A percentile compares a stretch with the other conserved stretches of the same genome.
These are phyloP conservation scores for Barnettozyma californica DNA, from an alignment of 805 yeast genomes.

Conservation along the genomic window DNA sequence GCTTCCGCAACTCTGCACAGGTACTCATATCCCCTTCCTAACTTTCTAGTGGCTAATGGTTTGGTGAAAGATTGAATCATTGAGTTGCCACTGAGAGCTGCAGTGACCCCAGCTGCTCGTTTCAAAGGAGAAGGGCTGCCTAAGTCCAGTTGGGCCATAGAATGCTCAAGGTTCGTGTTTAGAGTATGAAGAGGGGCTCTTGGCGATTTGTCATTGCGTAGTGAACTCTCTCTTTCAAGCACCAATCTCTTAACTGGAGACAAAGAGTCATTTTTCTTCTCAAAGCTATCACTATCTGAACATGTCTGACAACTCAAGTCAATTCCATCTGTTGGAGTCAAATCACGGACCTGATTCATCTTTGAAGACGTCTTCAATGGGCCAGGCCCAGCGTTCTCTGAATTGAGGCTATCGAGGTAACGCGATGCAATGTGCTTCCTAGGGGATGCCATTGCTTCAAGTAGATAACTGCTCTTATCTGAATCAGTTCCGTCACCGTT, in stretches of 20 bases:
- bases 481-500: not conserved
- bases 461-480: not conserved
- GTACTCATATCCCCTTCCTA: slow-evolving; percentile 61
- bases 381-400: slow-evolving; percentile 5
- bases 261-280: not conserved
- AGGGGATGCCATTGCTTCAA: not conserved
- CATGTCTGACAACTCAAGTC: not conserved
- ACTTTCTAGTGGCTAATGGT: slow-evolving; percentile 3
- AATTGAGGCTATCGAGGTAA: slow-evolving; percentile 22
- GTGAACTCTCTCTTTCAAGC: not conserved
- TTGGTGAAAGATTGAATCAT: slow-evolving; percentile 2
- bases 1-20: slow-evolving; percentile 77
- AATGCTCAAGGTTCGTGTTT: slow-evolving; percentile 12
- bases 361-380: slow-evolving; percentile 19
- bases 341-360: slow-evolving; percentile 10
- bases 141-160: slow-evolving; percentile 19
- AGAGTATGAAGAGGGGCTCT: not conserved
- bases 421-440: slow-evolving; percentile 22
- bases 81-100: not conserved
- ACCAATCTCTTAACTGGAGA: slow-evolving; percentile 5
- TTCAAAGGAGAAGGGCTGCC: slow-evolving; percentile 25
- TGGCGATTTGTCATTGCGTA: not conserved
- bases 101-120: slow-evolving; percentile 10
- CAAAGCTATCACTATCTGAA: not conserved
- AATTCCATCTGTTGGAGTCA: not conserved